Conservation (phyloP, 2,329 filamentous ascomycete species). For the Fusarium euwallaceae region DNA sequence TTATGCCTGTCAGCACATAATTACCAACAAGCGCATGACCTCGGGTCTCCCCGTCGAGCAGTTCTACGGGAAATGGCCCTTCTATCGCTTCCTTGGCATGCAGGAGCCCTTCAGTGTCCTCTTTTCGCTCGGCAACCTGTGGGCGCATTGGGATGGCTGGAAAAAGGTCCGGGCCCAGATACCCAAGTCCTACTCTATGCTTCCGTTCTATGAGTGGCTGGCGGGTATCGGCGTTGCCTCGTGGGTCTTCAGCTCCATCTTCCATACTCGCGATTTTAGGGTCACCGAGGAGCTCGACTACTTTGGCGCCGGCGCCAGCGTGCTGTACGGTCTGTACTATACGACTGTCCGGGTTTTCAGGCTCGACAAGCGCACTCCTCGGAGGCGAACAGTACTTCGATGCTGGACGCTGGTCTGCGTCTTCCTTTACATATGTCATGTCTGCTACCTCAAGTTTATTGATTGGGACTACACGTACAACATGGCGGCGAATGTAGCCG, state of each 20-base stretch:
- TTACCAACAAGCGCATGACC: slow-evolving; percentile 79
- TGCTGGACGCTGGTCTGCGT: slow-evolving; percentile 83
- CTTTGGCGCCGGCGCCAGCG: slow-evolving; percentile 89
- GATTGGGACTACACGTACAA: slow-evolving; percentile 98
- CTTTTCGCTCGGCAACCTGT: slow-evolving; percentile 92
- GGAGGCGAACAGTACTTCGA: slow-evolving; percentile 67
- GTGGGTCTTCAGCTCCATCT: slow-evolving; percentile 91
- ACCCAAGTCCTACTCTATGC: slow-evolving; percentile 79
- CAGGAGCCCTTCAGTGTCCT: slow-evolving; percentile 95
- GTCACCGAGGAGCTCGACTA: slow-evolving; percentile 96
- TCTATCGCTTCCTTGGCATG: slow-evolving; percentile 88
- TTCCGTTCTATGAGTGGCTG: slow-evolving; percentile 84
- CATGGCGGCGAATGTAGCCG: slow-evolving; percentile 92
- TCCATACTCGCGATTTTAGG: slow-evolving; percentile 89
- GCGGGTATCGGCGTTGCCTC: slow-evolving; percentile 84
- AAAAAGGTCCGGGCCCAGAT: slow-evolving; percentile 76
- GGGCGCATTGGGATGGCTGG: slow-evolving; percentile 85
- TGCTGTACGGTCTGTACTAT: slow-evolving; percentile 93
- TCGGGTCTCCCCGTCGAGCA: slow-evolving; percentile 80
- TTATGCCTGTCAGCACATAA: slow-evolving; percentile 95
- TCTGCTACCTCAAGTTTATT: slow-evolving; percentile 87
- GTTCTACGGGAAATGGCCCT: slow-evolving; percentile 99
- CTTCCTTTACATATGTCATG: slow-evolving; percentile 79
- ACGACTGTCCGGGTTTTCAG: slow-evolving; percentile 85
- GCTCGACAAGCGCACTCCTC: slow-evolving; percentile 71